Conservation (phyloP, 2,329 filamentous ascomycete genomes). For the Dryadomyces sulphureus region DNA sequence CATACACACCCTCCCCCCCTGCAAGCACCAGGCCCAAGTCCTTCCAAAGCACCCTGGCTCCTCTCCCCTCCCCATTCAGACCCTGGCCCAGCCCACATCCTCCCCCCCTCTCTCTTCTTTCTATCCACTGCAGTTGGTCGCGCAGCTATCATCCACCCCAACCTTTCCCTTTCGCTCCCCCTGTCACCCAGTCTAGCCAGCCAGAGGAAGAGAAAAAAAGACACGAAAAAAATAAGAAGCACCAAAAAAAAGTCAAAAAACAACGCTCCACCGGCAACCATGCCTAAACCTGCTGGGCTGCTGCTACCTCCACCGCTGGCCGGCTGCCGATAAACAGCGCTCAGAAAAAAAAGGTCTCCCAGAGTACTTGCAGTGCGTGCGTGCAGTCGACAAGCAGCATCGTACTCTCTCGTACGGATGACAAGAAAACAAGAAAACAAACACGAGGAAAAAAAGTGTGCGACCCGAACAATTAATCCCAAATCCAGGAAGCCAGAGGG, state of each 20-base stretch:
- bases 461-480: neutral
- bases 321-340: no score
- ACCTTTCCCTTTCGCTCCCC: constrained; percentile 4
- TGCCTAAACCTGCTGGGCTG: constrained; percentile 1
- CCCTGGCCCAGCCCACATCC: neutral
- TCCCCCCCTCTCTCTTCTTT: neutral
- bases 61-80: neutral
- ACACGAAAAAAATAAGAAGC: neutral
- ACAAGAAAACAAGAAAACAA: neutral
- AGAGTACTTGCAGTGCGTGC: no score
- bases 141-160: constrained; percentile 5
- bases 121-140: neutral
- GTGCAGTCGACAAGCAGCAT: no score
- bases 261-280: neutral
- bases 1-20: constrained; percentile 1
- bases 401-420: no score
- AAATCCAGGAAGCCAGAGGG: neutral
- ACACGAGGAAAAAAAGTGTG: neutral
- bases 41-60: neutral
- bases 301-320: neutral
- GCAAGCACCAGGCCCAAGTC: constrained; percentile 2
- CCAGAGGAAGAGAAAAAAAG: constrained; percentile 1
- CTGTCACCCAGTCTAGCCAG: constrained; percentile 1
- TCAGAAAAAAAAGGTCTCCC: no score
- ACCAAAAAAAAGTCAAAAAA: neutral